Conservation (phyloP, 2,329 filamentous ascomycete species). For the Alternaria angustiovoidea region DNA sequence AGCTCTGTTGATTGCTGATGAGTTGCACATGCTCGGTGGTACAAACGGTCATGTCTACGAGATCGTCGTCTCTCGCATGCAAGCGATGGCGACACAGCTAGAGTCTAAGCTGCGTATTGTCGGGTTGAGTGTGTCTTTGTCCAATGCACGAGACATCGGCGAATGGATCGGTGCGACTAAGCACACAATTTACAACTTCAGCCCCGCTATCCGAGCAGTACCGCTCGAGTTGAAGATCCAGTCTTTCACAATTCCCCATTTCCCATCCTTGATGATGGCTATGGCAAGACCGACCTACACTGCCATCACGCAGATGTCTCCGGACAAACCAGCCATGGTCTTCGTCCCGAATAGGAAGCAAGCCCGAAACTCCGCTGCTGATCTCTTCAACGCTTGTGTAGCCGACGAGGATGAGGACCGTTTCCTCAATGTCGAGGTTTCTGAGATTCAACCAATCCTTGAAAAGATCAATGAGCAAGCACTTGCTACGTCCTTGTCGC, state of each 20-base stretch:
- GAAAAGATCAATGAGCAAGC: constrained; percentile 85
- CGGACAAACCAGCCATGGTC: constrained; percentile 87
- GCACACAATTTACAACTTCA: constrained; percentile 99
- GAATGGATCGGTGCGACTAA: constrained; percentile 99
- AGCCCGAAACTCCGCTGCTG: constrained; percentile 83
- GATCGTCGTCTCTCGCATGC: constrained; percentile 96
- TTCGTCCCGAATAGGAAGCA: constrained; percentile 96
- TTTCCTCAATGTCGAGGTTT: constrained; percentile 84
- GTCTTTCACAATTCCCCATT: constrained; percentile 94
- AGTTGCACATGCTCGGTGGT: constrained; percentile 91
- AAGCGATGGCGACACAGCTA: constrained; percentile 89
- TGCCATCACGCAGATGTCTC: constrained; percentile 85
- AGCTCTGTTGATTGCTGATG: constrained; percentile 91
- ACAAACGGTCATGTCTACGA: constrained; percentile 90
- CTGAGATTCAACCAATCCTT: constrained; percentile 83
- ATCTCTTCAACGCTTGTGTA: constrained; percentile 85
- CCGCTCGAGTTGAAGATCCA: constrained; percentile 94
- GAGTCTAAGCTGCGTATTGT: constrained; percentile 86
- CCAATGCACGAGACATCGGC: constrained; percentile 91
- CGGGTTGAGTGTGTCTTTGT: constrained; percentile 87
- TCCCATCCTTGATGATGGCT: constrained; percentile 96
- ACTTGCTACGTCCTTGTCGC: constrained; percentile 85
- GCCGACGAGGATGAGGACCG: constrained; percentile 92
- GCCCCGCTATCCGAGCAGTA: constrained; percentile 85
- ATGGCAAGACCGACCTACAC: constrained; percentile 96